phyloP scores from a whole-genome alignment of 208 protist species.

The Phytomonas francai region DNA sequence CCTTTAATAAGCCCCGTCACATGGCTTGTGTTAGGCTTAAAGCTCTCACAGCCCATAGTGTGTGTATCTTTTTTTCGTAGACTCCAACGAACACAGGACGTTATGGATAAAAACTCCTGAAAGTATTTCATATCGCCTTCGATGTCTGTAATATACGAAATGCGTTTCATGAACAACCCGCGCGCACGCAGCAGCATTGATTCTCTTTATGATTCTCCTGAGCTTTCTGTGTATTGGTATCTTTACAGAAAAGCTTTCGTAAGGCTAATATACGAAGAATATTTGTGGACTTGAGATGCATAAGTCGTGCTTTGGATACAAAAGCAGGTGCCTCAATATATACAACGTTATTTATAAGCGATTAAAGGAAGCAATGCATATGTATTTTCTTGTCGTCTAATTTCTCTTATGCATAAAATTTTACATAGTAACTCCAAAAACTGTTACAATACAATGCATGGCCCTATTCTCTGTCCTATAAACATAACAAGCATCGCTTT shows the following conservation, averaged over 20 bases:
- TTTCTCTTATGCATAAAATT: neutral
- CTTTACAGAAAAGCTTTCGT: neutral
- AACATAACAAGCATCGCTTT: slow-evolving; percentile 81
- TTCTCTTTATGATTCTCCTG: neutral
- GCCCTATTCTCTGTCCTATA: slow-evolving; percentile 71
- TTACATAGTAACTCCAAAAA: slow-evolving; percentile 76
- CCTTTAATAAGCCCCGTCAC: neutral
- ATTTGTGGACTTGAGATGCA: neutral
- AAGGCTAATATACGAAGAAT: neutral
- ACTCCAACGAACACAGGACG: neutral
- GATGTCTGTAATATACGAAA: slow-evolving; percentile 82
- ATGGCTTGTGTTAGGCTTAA: neutral
- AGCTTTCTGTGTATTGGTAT: slow-evolving; percentile 7
- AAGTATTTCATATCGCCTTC: slow-evolving; percentile 85
- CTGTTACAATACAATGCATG: slow-evolving; percentile 79
- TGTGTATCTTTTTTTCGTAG: neutral
- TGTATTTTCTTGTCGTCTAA: neutral
- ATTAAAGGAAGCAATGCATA: neutral
- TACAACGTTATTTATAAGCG: slow-evolving; percentile 3
- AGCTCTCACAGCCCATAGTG: neutral
- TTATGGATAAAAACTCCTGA: slow-evolving; percentile 45
- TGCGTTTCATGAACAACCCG: slow-evolving; percentile 15
- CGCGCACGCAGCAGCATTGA: slow-evolving; percentile 22
- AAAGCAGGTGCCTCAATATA: slow-evolving; percentile 1
- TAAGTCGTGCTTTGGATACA: neutral